Conservation (phyloP, 768 basidiomycete genomes). For the Rhizopogon salebrosus region DNA sequence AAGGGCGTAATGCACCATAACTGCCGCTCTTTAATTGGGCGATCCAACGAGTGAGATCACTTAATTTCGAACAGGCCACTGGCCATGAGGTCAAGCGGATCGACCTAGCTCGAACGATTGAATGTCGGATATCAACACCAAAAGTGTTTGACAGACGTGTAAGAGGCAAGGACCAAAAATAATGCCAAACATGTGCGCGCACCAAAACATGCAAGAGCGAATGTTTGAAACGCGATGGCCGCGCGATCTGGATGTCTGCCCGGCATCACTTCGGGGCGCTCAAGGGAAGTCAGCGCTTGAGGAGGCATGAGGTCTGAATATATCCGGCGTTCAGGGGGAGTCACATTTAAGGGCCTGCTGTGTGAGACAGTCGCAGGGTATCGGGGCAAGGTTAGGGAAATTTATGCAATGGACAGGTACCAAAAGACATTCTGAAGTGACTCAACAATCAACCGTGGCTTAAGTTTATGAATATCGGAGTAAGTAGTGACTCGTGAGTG, state of each 20-base stretch:
- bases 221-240: neutral
- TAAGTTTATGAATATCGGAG: too few relatives aligned
- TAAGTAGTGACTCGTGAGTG: too few relatives aligned
- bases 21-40: neutral
- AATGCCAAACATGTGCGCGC: neutral
- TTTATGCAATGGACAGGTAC: neutral
- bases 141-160: neutral
- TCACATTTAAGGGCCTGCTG: too few relatives aligned
- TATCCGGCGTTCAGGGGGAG: neutral
- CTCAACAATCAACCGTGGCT: neutral
- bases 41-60: neutral
- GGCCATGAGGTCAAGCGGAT: neutral
- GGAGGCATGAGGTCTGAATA: neutral
- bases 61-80: neutral
- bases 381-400: too few relatives aligned
- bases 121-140: neutral
- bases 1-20: neutral
- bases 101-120: neutral
- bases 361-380: too few relatives aligned
- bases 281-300: too few relatives aligned
- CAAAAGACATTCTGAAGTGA: neutral
- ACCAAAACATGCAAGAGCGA: neutral
- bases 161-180: neutral
- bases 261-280: too few relatives aligned
- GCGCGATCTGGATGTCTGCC: neutral